Evolutionary conservation across 805 yeast species (phyloP).

Genomic region (Starmerella powellii): DNA sequence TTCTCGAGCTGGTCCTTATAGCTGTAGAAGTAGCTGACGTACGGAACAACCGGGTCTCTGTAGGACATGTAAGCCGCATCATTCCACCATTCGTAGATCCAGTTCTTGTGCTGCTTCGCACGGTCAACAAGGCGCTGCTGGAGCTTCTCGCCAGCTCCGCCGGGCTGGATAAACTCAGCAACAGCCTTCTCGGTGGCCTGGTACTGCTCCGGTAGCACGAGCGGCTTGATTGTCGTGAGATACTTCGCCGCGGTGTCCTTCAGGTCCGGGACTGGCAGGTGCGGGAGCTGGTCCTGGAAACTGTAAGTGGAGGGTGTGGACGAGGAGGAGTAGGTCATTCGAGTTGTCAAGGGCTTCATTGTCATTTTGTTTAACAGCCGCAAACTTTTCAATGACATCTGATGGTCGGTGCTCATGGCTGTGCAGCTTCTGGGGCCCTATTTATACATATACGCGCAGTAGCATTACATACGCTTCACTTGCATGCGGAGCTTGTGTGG

Average conservation of each 20-base stretch:
- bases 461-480: too few relatives aligned
- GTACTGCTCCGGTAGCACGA: constrained; percentile 39
- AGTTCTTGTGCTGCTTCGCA: constrained; percentile 54
- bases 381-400: background rate
- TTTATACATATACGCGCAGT: too few relatives aligned
- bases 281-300: constrained; percentile 63
- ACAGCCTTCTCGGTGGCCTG: constrained; percentile 45
- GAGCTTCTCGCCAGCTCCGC: constrained; percentile 54
- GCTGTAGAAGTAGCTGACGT: constrained; percentile 77
- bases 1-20: constrained; percentile 50
- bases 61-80: constrained; percentile 81
- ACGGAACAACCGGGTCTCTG: constrained; percentile 91
- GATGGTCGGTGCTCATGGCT: too few relatives aligned
- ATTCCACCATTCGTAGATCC: constrained; percentile 92
- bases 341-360: constrained; percentile 2
- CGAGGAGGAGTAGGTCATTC: constrained; percentile 27
- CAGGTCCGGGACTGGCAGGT: constrained; percentile 76
- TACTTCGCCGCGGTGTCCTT: constrained; percentile 58
- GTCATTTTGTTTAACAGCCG: background rate
- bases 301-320: constrained; percentile 42
- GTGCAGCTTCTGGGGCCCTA: too few relatives aligned
- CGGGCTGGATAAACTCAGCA: constrained; percentile 48
- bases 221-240: constrained; percentile 62
- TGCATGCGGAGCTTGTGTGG: too few relatives aligned
- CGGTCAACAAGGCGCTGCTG: constrained; percentile 53